Base-by-base conservation (phyloP, 2,329 filamentous ascomycete species). In the Talaromyces sp. region DNA sequence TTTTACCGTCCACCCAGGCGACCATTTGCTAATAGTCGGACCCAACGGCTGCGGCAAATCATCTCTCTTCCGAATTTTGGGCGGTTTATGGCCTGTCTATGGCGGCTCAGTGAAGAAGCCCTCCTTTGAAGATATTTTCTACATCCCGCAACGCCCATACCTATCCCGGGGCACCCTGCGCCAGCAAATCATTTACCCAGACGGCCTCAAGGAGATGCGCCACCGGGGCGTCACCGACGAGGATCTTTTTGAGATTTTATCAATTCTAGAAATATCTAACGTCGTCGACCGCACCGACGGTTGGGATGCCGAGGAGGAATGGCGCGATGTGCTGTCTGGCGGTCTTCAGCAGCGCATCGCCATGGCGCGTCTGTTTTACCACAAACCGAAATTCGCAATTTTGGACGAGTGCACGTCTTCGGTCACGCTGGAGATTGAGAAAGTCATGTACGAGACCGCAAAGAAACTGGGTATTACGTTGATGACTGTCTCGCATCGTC, bases 41-140 rank as follows among this genome's bases (percentile, higher is more conserved):
- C 94, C 94, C 24, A 99, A 99, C 72, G 94, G 94, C 41, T 99
- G 94, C 74, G 94, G 94, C 48, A 99, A 99, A 75, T 96, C 91
- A 0, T 95, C 90, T 17, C 83, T 99, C 3, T 99, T 99, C 84
- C 88, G 94, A 41, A 99, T 99, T 66, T 84, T 99, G 0, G 94
- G 94, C 63, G 94, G 94, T 0, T 81, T 99, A 2, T 99, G 94
- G 94, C 94, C 94, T 17, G 94, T 97, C 12, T 99, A 99, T 74
- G 93, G 94, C 65, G 94, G 94, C 56, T 91, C 85, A 1, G 94
- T 99, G 21, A 84, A 91, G 69, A 97, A 97, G 74, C 94, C 94
- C 1, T 87, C 90, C 1, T 94, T 93, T 69, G 87, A 90, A 66
- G 89, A 94, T 72, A 97, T 99, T 71, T 99, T 97, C 78, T 99